Evolutionary conservation across 2,329 filamentous ascomycete species (phyloP).

Genomic region (Rachicladosporium sp.): DNA sequence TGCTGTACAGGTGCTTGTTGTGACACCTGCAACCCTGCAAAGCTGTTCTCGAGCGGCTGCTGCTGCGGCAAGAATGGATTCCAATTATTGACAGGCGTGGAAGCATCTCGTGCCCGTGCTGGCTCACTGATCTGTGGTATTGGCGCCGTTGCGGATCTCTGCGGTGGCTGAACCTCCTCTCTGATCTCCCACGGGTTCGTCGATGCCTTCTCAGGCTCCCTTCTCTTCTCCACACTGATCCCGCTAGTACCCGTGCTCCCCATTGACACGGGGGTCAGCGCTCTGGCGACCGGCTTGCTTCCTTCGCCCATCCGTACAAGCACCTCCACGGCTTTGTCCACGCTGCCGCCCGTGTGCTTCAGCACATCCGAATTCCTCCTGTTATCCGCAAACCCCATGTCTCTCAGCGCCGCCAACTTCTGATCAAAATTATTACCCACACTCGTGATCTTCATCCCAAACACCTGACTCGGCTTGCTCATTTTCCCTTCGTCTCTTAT

Average conservation of each 20-base stretch:
- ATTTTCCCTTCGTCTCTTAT: slow-evolving; percentile 14
- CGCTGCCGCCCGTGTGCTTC: slow-evolving; percentile 69
- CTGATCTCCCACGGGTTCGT: slow-evolving; percentile 33
- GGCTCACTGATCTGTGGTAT: slow-evolving; percentile 16
- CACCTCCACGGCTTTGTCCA: slow-evolving; percentile 77
- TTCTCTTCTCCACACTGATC: slow-evolving; percentile 29
- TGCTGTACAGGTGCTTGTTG: slow-evolving; percentile 9
- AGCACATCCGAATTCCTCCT: slow-evolving; percentile 71
- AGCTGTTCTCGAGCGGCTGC: slow-evolving; percentile 25
- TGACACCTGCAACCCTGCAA: slow-evolving; percentile 61
- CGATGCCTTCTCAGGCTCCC: slow-evolving; percentile 11
- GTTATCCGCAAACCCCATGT: slow-evolving; percentile 86
- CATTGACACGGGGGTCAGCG: slow-evolving; percentile 31
- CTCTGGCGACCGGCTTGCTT: slow-evolving; percentile 25
- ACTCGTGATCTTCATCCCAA: slow-evolving; percentile 31
- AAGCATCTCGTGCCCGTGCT: slow-evolving; percentile 22
- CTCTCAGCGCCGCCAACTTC: slow-evolving; percentile 64
- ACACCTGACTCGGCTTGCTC: slow-evolving; percentile 43
- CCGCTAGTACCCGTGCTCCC: slow-evolving; percentile 34
- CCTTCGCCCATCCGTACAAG: slow-evolving; percentile 73
- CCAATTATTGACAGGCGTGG: slow-evolving; percentile 33
- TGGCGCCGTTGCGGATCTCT: slow-evolving; percentile 17
- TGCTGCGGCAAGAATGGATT: slow-evolving; percentile 56
- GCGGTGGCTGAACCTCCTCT: slow-evolving; percentile 19
- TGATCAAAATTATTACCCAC: slow-evolving; percentile 56